These are phyloP conservation scores for Chlorella sp. DNA, from an alignment of 139 green algal genomes.

Conservation along the genomic window DNA sequence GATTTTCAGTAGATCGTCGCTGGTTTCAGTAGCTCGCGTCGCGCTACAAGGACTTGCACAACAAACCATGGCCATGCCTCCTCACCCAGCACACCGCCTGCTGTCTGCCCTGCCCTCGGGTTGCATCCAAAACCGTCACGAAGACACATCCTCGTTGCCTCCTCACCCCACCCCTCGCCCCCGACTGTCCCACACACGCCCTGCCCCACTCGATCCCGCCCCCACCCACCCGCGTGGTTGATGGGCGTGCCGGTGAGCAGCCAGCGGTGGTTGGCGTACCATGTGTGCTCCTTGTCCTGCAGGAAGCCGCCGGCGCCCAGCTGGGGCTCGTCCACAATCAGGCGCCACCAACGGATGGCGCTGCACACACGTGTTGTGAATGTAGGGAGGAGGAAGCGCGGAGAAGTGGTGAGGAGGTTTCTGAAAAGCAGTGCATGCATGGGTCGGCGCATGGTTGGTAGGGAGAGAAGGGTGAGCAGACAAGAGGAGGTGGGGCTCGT, in stretches of 20 bases:
- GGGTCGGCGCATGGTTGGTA: too few species aligned
- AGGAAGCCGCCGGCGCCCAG: conserved; percentile 31
- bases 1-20: too few species aligned
- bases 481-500: background rate
- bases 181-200: background rate
- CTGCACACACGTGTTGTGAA: background rate
- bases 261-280: conserved; percentile 35
- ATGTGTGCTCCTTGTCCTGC: conserved; percentile 2
- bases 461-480: background rate
- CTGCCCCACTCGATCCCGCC: background rate
- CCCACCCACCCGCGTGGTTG: conserved; percentile 11
- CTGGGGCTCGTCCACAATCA: conserved; percentile 45
- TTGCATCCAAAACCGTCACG: background rate
- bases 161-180: background rate
- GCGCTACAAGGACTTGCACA: too few species aligned
- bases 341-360: conserved; percentile 36
- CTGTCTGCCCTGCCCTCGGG: too few species aligned
- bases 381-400: background rate
- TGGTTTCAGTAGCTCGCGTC: too few species aligned
- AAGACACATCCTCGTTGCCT: background rate
- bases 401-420: too few species aligned
- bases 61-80: background rate
- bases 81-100: too few species aligned
- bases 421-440: too few species aligned
- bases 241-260: conserved; percentile 41